Base-by-base conservation (phyloP, 2,329 filamentous ascomycete genomes). In the Colletotrichum sp. region DNA sequence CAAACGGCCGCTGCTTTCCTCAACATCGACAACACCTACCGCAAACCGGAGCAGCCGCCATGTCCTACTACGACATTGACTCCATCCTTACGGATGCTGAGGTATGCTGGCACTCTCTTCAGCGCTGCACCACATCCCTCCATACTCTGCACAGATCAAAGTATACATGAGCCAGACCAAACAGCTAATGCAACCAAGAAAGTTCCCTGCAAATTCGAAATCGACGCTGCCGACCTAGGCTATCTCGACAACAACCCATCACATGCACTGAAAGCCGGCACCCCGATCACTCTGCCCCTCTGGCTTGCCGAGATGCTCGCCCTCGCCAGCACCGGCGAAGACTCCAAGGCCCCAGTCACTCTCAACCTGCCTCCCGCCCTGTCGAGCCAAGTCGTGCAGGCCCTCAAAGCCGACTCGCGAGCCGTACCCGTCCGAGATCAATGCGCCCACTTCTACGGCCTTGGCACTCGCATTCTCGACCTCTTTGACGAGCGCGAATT, bases 231-330 rank as follows among this genome's bases (percentile, higher is more conserved):
- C 24, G 93, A 94, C 72, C 91, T 98, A 61, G 96, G 96, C 79
- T 95, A 98, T 83, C 90, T 99, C 75, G 96, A 98, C 85, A 96
- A 96, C 81, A 96, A 95, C 81, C 90, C 94, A 28, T 83, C 85
- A 4, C 86, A 89, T 36, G 85, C 94, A 82, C 93, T 98, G 80
- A 97, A 96, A 83, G 86, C 93, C 70, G 94, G 95, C 76, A 96
- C 95, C 1, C 92, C 93, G 58, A 89, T 98, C 62, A 91, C 94
- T 77, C 92, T 98, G 1, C 97, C 97, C 3, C 90, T 98, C 78
- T 99, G 97, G 97, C 92, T 99, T 15, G 96, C 94, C 79, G 95
- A 98, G 84, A 96, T 98, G 91, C 94, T 99, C 68, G 95, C 95
- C 34, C 91, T 97, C 60, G 93, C 91, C 77, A 89, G 88, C 32